Evolutionary conservation across 805 yeast species (phyloP).

Genomic region (Hanseniaspora guilliermondii): DNA sequence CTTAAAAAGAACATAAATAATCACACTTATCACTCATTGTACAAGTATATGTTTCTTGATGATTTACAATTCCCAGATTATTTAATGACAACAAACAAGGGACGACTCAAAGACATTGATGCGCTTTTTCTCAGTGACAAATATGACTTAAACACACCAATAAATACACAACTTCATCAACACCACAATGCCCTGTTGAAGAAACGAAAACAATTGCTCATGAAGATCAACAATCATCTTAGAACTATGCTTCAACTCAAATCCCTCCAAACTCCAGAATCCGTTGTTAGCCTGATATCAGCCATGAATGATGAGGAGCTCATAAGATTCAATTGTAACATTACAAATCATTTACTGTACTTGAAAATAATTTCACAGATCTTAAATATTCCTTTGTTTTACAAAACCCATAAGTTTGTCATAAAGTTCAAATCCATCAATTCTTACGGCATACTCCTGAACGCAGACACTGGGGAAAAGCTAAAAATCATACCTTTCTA

Average conservation of each 20-base stretch:
- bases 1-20: not conserved
- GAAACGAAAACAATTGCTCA: not conserved
- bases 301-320: not conserved
- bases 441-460: not conserved
- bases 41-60: not conserved
- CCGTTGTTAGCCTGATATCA: not conserved
- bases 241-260: not conserved
- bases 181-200: not conserved
- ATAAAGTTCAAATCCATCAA: slow-evolving; percentile 1
- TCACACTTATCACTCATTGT: not conserved
- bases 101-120: not conserved
- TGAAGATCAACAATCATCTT: not conserved
- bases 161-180: not conserved
- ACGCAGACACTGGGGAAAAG: not conserved
- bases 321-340: not conserved
- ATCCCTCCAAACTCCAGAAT: not conserved
- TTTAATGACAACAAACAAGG: not conserved
- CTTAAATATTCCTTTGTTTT: slow-evolving; percentile 3
- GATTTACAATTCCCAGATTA: not conserved
- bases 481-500: slow-evolving; percentile 8
- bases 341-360: not conserved
- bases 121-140: not conserved
- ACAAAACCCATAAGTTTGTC: slow-evolving; percentile 6
- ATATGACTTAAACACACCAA: not conserved
- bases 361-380: slow-evolving; percentile 4